phyloP scores from a whole-genome alignment of 176 grass and related monocot genomes.

The Juncus inflexus region DNA sequence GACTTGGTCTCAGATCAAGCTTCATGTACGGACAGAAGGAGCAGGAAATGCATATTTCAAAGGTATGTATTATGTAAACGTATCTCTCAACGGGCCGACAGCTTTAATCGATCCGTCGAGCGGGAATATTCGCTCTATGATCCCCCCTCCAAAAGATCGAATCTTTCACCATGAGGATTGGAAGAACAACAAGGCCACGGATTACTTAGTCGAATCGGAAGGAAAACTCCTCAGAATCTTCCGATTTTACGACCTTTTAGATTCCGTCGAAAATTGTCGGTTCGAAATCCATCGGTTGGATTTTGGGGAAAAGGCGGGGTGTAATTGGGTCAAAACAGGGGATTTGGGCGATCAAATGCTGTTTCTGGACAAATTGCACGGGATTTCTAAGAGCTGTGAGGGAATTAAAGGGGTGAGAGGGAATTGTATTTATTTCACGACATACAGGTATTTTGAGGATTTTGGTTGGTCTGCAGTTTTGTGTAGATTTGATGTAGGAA shows the following conservation, averaged over 20 bases:
- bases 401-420: not conserved
- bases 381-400: not conserved
- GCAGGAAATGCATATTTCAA: not conserved
- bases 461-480: conserved; percentile 8
- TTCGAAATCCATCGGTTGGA: conserved; percentile 21
- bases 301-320: not conserved
- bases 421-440: conserved; percentile 20
- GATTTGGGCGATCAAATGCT: conserved; percentile 13
- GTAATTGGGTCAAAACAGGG: not conserved
- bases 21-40: not conserved
- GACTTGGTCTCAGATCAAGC: not conserved
- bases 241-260: not conserved
- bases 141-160: not conserved
- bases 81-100: not conserved
- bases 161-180: not conserved
- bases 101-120: not conserved
- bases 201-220: conserved; percentile 3
- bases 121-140: not conserved
- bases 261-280: not conserved
- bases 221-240: conserved; percentile 12
- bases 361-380: conserved; percentile 16
- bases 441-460: not conserved
- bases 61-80: conserved; percentile 16
- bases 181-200: not conserved
- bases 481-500: conserved; percentile 11